Evolutionary conservation across 176 grass and related monocot species (phyloP), one percentile per base, ranked within the genome.

Genomic region (Musa troglodytarum): DNA sequence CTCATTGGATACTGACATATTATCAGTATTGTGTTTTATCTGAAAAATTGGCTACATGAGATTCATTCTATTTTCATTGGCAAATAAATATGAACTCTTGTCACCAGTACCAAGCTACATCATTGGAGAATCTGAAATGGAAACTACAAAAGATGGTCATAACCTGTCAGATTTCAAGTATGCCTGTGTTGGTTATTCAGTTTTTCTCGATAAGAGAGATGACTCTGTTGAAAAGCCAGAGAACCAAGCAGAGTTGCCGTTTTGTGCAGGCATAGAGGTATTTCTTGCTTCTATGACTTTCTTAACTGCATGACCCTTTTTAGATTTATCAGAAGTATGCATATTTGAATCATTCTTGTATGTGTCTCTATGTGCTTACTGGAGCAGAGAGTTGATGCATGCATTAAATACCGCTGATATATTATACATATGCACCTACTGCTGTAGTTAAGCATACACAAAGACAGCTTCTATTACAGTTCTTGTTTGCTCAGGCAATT

Each of bases 261-360:
- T 87, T 82, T 99, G 95, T 79, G 86, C 82, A 67, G 95, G 95
- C 52, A 79, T 99, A 16, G 90, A 99, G 95, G 95, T 99, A 49
- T 74, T 76, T 74, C 78, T 64, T 81, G 49, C 15, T 74, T 13
- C 23, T 29, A 0, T 57, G 10, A 26, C 11, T 74, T 74, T 10
- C 15, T 56, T 74, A 21, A 57, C 34, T 43, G 34, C 34, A 43
- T 43, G 4, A 6, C 34, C 34, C 34, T 43, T 43, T 43, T 43
- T 43, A 43, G 34, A 6, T 43, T 43, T 28, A 28, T 43, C 34
- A 6, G 34, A 43, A 43, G 34, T 43, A 43, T 5, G 4, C 34
- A 43, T 6, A 0, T 43, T 43, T 43, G 5, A 5, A 43, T 43
- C 34, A 43, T 43, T 43, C 0, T 43, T 43, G 34, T 43, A 29